These are phyloP conservation scores for Candida ficus DNA, from an alignment of 805 yeast genomes.

Conservation along the genomic window DNA sequence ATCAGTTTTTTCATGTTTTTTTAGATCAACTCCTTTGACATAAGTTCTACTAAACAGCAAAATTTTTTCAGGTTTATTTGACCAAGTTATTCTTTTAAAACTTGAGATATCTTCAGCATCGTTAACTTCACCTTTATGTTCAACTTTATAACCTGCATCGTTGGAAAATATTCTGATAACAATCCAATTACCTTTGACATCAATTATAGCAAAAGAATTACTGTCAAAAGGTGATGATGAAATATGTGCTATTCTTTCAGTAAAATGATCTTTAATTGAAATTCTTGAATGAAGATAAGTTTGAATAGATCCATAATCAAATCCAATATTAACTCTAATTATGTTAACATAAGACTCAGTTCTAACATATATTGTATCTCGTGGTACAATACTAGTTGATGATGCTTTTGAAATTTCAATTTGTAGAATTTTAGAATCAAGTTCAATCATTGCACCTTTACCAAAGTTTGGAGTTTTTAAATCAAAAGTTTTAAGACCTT, in stretches of 20 bases:
- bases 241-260: constrained; percentile 40
- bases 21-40: constrained; percentile 29
- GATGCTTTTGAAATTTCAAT: constrained; percentile 30
- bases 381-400: constrained; percentile 17
- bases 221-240: constrained; percentile 39
- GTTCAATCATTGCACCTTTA: constrained; percentile 16
- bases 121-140: constrained; percentile 15
- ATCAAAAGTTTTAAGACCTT: too few relatives aligned
- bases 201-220: constrained; percentile 38
- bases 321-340: constrained; percentile 22
- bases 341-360: constrained; percentile 32
- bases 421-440: constrained; percentile 37
- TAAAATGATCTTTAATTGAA: constrained; percentile 17
- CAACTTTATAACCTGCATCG: background rate
- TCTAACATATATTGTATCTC: constrained; percentile 33
- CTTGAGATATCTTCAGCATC: constrained; percentile 50
- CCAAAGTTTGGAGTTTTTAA: constrained; percentile 11
- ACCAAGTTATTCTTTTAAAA: constrained; percentile 50
- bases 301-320: background rate
- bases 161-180: constrained; percentile 27
- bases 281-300: background rate
- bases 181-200: constrained; percentile 49
- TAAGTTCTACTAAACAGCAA: constrained; percentile 40
- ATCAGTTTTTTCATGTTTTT: constrained; percentile 26
- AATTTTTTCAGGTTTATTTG: constrained; percentile 26